These are phyloP conservation scores for Eutrema salsugineum DNA, from an alignment of 441 rosid genomes.

Conservation along the genomic window DNA sequence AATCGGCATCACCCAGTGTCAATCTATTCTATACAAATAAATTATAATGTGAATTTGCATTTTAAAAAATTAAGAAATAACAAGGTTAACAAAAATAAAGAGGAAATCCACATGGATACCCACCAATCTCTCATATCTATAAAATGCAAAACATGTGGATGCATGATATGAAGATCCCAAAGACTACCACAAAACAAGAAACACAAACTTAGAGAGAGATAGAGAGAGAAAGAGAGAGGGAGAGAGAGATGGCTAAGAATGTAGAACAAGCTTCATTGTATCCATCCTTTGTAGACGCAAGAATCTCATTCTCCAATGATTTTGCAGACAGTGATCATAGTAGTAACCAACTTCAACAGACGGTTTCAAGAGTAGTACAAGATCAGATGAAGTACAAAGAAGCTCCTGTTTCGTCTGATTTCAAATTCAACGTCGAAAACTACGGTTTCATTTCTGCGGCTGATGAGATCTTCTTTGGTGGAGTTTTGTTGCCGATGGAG, in stretches of 20 bases:
- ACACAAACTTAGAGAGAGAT: neutral
- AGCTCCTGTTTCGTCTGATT: conserved; percentile 91
- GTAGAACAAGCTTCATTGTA: conserved; percentile 39
- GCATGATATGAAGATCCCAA: conserved; percentile 25
- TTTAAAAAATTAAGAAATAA: neutral
- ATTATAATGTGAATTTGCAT: neutral
- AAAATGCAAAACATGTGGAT: conserved; percentile 28
- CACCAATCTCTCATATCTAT: conserved; percentile 25
- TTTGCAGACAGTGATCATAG: conserved; percentile 49
- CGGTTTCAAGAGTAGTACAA: conserved; percentile 31
- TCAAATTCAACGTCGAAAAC: conserved; percentile 64
- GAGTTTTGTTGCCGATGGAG: conserved; percentile 68
- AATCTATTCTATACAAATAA: neutral
- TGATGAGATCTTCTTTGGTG: conserved; percentile 75
- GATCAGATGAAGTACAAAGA: conserved; percentile 60
- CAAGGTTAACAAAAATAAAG: neutral
- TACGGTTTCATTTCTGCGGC: conserved; percentile 66
- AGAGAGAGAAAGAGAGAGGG: neutral
- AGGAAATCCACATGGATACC: conserved; percentile 23
- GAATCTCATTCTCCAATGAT: conserved; percentile 94
- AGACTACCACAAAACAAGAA: neutral
- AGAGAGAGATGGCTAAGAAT: conserved; percentile 19
- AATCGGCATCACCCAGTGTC: neutral
- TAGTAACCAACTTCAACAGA: conserved; percentile 15
- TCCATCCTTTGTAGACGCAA: conserved; percentile 48